These are phyloP conservation scores for Anisodus tanguticus DNA, from an alignment of 257 asterid genomes.

Conservation along the genomic window DNA sequence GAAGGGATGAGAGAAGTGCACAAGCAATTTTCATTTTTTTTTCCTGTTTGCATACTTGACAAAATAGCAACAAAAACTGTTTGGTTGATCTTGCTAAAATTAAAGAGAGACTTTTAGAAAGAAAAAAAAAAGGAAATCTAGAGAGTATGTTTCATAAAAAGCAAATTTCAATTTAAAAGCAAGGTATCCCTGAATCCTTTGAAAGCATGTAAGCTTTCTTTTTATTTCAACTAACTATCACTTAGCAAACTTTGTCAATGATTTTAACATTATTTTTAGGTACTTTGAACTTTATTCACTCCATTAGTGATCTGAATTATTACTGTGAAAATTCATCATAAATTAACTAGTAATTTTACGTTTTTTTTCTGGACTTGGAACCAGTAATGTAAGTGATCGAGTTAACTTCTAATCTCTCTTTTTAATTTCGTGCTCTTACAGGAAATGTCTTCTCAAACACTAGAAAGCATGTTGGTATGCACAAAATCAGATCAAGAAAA, in stretches of 20 bases:
- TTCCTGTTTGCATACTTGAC: too few species aligned
- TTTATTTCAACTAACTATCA: neutral
- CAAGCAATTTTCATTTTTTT: neutral
- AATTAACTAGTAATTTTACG: neutral
- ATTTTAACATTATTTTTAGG: neutral
- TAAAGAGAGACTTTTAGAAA: neutral
- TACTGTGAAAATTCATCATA: neutral
- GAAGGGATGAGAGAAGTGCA: too few species aligned
- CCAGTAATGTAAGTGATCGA: neutral
- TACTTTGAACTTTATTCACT: neutral
- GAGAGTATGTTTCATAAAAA: neutral
- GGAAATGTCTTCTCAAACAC: conserved; percentile 77
- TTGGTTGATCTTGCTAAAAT: neutral
- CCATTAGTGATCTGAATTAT: neutral
- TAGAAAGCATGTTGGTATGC: conserved; percentile 84
- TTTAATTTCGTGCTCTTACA: conserved; percentile 25
- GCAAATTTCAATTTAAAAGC: neutral
- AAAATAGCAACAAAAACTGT: too few species aligned
- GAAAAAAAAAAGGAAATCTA: neutral
- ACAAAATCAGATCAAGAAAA: conserved; percentile 65
- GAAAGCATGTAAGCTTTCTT: neutral
- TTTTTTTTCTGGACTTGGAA: neutral
- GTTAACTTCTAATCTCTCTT: neutral
- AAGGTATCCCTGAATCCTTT: neutral
- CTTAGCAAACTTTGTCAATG: neutral